phyloP scores from a whole-genome alignment of 108 stramenopile species.

The Parietichytrium sp. region DNA sequence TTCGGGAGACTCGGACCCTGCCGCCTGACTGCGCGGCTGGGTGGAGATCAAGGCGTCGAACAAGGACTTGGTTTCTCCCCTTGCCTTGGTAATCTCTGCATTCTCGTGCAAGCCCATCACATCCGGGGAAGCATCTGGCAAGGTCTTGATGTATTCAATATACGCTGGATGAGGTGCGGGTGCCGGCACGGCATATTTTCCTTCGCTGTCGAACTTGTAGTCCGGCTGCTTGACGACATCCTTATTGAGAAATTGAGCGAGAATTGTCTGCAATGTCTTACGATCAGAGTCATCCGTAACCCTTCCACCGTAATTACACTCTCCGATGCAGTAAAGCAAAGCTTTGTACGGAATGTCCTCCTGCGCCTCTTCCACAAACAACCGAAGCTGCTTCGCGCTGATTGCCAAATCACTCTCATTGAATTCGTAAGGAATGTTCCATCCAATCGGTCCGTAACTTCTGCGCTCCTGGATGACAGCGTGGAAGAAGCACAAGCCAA shows the following conservation, averaged over 20 bases:
- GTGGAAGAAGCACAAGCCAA: conserved; percentile 70
- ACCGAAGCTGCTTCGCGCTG: conserved; percentile 61
- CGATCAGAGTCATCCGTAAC: conserved; percentile 74
- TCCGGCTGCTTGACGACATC: conserved; percentile 43
- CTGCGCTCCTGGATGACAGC: conserved; percentile 61
- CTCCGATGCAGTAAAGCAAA: conserved; percentile 63
- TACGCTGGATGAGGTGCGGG: conserved; percentile 42
- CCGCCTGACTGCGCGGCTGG: conserved; percentile 54
- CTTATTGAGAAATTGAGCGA: conserved; percentile 58
- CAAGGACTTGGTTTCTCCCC: conserved; percentile 58
- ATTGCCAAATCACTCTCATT: conserved; percentile 62
- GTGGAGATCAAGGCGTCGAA: conserved; percentile 58
- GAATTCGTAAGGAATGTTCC: conserved; percentile 72
- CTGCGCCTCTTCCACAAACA: conserved; percentile 58
- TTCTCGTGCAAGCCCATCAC: conserved; percentile 72
- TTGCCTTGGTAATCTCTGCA: conserved; percentile 66
- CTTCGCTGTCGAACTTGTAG: conserved; percentile 54
- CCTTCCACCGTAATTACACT: conserved; percentile 71
- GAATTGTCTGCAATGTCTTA: conserved; percentile 58
- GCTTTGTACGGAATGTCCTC: conserved; percentile 63
- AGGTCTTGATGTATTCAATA: conserved; percentile 51
- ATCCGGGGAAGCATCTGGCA: conserved; percentile 67
- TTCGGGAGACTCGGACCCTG: conserved; percentile 53
- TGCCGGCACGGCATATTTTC: conserved; percentile 60
- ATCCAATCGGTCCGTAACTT: conserved; percentile 68